These are phyloP conservation scores for Hordeum vulgare DNA, from an alignment of 176 grass and related monocot genomes.

Conservation along the genomic window MorexV3_pseudomolecules_assembly NC_058521.1:576153080-576153579, in stretches of 20 bases:
- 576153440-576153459: constrained; percentile 78
- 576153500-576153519: constrained; percentile 95
- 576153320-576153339: constrained; percentile 87
- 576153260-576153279: constrained; percentile 77
- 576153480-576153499: constrained; percentile 86
- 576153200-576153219: neutral
- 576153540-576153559: constrained; percentile 88
- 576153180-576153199: neutral
- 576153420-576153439: constrained; percentile 98
- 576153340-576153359: constrained; percentile 71
- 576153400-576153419: constrained; percentile 95
- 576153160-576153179: constrained; percentile 52
- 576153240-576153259: constrained; percentile 93
- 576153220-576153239: neutral
- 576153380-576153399: constrained; percentile 97
- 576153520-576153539: constrained; percentile 92
- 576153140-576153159: constrained; percentile 94
- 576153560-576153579: constrained; percentile 18
- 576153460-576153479: constrained; percentile 73
- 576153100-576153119: constrained; percentile 80
- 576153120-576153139: constrained; percentile 93
- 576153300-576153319: constrained; percentile 97
- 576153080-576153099: constrained; percentile 85
- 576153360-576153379: constrained; percentile 94
- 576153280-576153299: constrained; percentile 82